These are phyloP conservation scores for Colletotrichum zoysiae DNA, from an alignment of 2,329 filamentous ascomycete species.

Conservation along the genomic window DNA sequence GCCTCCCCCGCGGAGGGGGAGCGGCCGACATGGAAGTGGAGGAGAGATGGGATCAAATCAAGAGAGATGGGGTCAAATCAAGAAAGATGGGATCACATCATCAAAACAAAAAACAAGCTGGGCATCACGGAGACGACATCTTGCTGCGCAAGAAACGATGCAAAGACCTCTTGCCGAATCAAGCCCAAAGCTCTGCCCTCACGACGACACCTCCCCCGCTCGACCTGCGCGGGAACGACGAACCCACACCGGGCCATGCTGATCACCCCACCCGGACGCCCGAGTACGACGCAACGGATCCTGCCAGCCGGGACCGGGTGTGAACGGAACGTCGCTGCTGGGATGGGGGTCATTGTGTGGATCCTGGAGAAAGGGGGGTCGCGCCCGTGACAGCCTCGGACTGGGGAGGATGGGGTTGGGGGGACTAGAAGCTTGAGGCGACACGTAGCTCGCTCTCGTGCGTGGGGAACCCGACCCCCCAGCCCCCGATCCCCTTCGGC, in stretches of 20 bases:
- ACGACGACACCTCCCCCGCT: not conserved
- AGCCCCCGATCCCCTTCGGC: not conserved
- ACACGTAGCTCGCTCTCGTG: conserved; percentile 35
- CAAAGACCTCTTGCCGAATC: conserved; percentile 41
- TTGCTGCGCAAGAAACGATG: conserved; percentile 51
- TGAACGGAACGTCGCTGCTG: conserved; percentile 23
- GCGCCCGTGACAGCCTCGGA: conserved; percentile 27
- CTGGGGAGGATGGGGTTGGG: not conserved
- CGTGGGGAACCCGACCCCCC: conserved; percentile 16
- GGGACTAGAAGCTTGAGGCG: conserved; percentile 24
- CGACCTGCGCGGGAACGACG: conserved; percentile 22
- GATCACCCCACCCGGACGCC: conserved; percentile 39
- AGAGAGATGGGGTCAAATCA: not conserved
- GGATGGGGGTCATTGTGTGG: conserved; percentile 41
- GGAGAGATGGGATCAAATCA: conserved; percentile 46
- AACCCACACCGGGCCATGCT: conserved; percentile 36
- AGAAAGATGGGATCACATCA: too few relatives aligned
- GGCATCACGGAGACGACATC: conserved; percentile 43
- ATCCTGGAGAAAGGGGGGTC: conserved; percentile 22
- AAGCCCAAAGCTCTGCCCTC: conserved; percentile 28
- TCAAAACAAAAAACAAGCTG: conserved; percentile 48
- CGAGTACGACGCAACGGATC: conserved; percentile 34
- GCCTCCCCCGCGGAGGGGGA: conserved; percentile 29
- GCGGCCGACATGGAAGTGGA: conserved; percentile 46
- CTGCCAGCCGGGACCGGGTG: conserved; percentile 39